These are phyloP conservation scores for Colletotrichum tropicale DNA, from an alignment of 2,329 filamentous ascomycete species.

Conservation along the genomic window DNA sequence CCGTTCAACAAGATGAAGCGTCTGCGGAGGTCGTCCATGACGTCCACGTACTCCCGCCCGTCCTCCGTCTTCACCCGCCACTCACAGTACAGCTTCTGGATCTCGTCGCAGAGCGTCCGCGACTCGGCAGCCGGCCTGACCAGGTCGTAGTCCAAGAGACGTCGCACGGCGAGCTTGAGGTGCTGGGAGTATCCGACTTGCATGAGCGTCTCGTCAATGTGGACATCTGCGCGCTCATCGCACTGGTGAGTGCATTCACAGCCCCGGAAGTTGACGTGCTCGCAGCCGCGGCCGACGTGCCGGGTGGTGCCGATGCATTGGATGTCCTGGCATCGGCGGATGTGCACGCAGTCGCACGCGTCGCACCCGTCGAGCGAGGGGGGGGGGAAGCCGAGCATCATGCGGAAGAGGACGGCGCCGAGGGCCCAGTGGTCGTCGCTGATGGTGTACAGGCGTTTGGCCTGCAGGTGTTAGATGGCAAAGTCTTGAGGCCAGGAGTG, in stretches of 20 bases:
- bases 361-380: conserved; percentile 32
- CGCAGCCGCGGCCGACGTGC: conserved; percentile 10
- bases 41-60: conserved; percentile 34
- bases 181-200: conserved; percentile 30
- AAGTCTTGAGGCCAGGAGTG: not conserved
- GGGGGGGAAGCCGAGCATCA: conserved; percentile 41
- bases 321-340: conserved; percentile 14
- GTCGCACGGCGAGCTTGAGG: conserved; percentile 26
- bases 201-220: conserved; percentile 32
- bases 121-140: not conserved
- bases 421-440: conserved; percentile 42
- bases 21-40: conserved; percentile 24
- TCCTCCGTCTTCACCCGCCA: conserved; percentile 35
- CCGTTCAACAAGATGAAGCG: conserved; percentile 9
- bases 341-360: conserved; percentile 29
- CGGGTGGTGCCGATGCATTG: conserved; percentile 1
- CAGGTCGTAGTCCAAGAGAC: conserved; percentile 28
- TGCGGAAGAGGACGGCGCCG: conserved; percentile 41
- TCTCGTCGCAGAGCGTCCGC: conserved; percentile 6
- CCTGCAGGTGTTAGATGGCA: conserved; percentile 20
- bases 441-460: conserved; percentile 36
- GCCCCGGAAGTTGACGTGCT: conserved; percentile 19
- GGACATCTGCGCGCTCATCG: conserved; percentile 24
- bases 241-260: conserved; percentile 15
- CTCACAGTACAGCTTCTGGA: conserved; percentile 27